Conservation (phyloP, 495 filamentous ascomycete species). For the Aspergillus sclerotiicarbonarius region DNA sequence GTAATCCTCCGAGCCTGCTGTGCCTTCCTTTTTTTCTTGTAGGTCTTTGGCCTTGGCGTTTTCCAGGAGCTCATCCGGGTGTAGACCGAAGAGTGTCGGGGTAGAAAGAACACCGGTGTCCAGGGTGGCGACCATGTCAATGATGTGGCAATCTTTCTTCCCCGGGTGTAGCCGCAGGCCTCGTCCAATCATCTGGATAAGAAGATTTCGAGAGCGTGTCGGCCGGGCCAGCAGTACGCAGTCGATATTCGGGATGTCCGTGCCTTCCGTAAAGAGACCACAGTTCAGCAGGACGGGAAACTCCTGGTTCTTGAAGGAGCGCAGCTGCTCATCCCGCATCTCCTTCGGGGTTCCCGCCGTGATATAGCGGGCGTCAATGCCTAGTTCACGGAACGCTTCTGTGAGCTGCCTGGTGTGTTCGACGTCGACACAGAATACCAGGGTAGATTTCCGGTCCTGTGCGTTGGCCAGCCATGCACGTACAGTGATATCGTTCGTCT, state of each 20-base stretch:
- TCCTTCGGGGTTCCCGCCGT: constrained; percentile 71
- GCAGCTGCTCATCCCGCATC: constrained; percentile 63
- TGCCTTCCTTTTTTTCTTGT: constrained; percentile 45
- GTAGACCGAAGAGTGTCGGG: constrained; percentile 90
- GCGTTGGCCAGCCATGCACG: constrained; percentile 82
- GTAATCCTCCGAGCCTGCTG: constrained; percentile 8
- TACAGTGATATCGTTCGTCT: constrained; percentile 77
- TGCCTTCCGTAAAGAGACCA: constrained; percentile 94
- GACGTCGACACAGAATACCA: constrained; percentile 91
- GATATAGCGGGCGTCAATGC: constrained; percentile 80
- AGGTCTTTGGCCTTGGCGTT: constrained; percentile 57
- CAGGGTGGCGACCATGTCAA: constrained; percentile 90
- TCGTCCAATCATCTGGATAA: constrained; percentile 97
- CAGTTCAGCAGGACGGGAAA: constrained; percentile 93
- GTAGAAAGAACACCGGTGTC: constrained; percentile 80
- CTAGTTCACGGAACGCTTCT: constrained; percentile 67
- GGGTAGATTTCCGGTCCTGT: constrained; percentile 69
- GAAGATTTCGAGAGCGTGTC: constrained; percentile 82
- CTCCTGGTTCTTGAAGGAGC: constrained; percentile 69
- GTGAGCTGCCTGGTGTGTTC: constrained; percentile 74
- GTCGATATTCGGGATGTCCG: constrained; percentile 96
- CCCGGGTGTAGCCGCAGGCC: constrained; percentile 78
- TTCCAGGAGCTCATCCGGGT: constrained; percentile 77
- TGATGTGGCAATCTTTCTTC: constrained; percentile 89
- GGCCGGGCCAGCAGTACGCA: constrained; percentile 87